Base-by-base conservation (phyloP, 345 rosid genomes). In the Linum usitatissimum region DNA sequence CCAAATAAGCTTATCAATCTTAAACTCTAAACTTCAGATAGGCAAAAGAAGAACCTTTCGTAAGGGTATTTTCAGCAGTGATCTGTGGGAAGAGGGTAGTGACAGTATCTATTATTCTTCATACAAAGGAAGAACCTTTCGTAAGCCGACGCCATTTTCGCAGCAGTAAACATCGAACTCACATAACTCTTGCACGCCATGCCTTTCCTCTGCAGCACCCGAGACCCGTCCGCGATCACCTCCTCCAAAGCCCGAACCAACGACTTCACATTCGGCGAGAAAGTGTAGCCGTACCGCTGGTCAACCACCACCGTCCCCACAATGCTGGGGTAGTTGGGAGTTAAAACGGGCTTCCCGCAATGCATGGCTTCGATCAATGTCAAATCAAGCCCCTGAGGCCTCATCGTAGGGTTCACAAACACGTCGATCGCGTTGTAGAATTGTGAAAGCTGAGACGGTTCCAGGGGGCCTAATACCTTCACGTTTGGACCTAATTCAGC, bases 111-210 rank as follows among this genome's bases (percentile, higher is more conserved):
- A 55, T 63, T 39, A 58, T 83, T 78, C 76, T 83, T 86, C 91
- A 86, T 83, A 65, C 96, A 81, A 39, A 81, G 81, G 67, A 89
- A 89, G 66, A 86, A 82, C 71, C 94, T 83, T 76, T 86, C 90
- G 56, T 86, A 86, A 55, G 87, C 84, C 0, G 78, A 77, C 3
- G 94, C 85, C 97, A 86, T 90, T 71, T 82, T 81, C 40, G 67
- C 69, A 0, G 94, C 83, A 53, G 85, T 85, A 34, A 84, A 86
- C 85, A 83, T 74, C 0, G 76, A 73, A 68, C 78, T 40, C 12
- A 83, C 85, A 59, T 75, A 69, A 21, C 61, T 65, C 57, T 73
- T 78, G 57, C 86, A 80, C 60, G 68, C 81, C 71, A 36, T 31
- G 30, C 90, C 95, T 65, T 85, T 85, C 63, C 18, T 77, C 65